Evolutionary conservation across 2,329 filamentous ascomycete species (phyloP), one percentile per base, ranked within the genome.

Genomic region (Venturia nashicola): DNA sequence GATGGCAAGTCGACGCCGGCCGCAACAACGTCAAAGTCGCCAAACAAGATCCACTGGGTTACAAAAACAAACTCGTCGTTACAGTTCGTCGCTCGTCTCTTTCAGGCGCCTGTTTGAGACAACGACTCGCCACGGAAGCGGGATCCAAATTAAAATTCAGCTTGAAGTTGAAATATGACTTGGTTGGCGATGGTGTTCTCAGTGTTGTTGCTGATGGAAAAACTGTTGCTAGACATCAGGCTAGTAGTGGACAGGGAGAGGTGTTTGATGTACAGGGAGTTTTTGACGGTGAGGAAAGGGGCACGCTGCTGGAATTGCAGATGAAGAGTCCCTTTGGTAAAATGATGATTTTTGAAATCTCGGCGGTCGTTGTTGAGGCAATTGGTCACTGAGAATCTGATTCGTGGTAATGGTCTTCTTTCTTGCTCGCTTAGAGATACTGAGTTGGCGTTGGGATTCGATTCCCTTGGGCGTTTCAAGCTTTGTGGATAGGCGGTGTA

Each of bases 311-410:
- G 18, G 51, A 57, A 12, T 57, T 57, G 18, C 14, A 57, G 32
- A 57, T 57, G 51, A 57, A 57, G 18, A 57, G 51, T 57, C 51
- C 51, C 3, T 57, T 57, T 57, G 51, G 51, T 2, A 57, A 57
- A 7, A 36, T 57, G 51, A 57, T 57, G 51, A 7, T 57, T 5
- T 57, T 57, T 57, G 51, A 57, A 16, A 36, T 57, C 18, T 34
- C 27, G 14, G 32, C 5, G 2, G 18, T 57, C 2, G 51, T 36
- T 57, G 32, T 57, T 27, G 51, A 57, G 18, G 18, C 6, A 36
- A 14, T 57, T n/a, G 51, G 51, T 9, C 27, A 27, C 4, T 27
- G 27, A 27, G 27, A 27, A 27, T n/a, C n/a, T 7, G 11, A 20
- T 14, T 9, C 20, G 12, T 51, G 46, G 46, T 20, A n/a, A n/a